Evolutionary conservation across 2,329 filamentous ascomycete genomes (phyloP).

Genomic region (Cladobotryum mycophilum): DNA sequence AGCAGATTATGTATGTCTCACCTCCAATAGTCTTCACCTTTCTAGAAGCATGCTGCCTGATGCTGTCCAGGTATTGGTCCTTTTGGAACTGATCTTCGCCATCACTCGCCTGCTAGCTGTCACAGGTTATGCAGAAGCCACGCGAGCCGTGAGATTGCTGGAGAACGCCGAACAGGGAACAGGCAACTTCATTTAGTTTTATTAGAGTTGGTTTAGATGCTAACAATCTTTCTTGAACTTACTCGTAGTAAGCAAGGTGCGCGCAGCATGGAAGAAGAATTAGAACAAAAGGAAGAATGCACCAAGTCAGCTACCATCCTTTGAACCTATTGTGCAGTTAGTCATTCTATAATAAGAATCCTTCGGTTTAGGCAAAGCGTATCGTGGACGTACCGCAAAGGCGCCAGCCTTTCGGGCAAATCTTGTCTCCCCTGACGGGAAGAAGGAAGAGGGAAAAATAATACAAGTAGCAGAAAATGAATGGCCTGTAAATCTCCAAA

Average conservation of each 20-base stretch:
- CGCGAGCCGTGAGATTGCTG: background rate
- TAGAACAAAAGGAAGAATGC: too few relatives aligned
- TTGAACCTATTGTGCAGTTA: too few relatives aligned
- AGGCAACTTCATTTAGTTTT: background rate
- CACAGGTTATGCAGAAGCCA: constrained; percentile 7
- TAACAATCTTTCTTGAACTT: too few relatives aligned
- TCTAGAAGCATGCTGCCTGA: constrained; percentile 7
- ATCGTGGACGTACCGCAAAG: too few relatives aligned
- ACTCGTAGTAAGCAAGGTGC: background rate
- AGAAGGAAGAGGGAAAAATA: too few relatives aligned
- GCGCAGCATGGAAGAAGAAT: background rate
- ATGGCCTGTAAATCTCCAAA: too few relatives aligned
- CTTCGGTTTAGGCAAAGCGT: too few relatives aligned
- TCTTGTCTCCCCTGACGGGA: background rate
- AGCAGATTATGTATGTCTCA: constrained; percentile 6
- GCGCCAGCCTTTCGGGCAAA: background rate
- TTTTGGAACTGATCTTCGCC: background rate
- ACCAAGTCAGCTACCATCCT: too few relatives aligned
- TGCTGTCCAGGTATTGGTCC: constrained; percentile 7
- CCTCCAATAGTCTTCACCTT: constrained; percentile 9
- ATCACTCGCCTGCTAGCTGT: constrained; percentile 7
- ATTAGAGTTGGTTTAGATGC: background rate
- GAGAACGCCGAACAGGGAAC: constrained; percentile 3
- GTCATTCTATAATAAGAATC: too few relatives aligned
- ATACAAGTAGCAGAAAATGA: too few relatives aligned